These are phyloP conservation scores for Pseudogymnoascus verrucosus DNA, from an alignment of 2,329 filamentous ascomycete species.

Conservation along the genomic window DNA sequence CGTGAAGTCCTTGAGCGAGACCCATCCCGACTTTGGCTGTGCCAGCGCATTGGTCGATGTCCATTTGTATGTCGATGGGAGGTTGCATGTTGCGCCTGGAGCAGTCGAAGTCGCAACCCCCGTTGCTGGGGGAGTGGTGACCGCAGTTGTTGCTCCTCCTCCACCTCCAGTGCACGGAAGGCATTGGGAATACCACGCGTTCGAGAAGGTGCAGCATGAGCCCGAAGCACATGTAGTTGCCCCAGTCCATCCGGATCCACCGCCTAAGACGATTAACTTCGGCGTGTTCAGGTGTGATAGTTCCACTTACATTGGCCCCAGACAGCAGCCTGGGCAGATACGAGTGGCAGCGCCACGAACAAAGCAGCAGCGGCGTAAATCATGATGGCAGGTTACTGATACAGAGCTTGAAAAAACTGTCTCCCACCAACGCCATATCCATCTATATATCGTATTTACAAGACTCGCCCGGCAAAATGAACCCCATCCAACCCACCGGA, in stretches of 20 bases:
- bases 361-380: background rate
- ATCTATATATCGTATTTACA: background rate
- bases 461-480: background rate
- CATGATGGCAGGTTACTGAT: background rate
- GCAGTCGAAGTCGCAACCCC: too few relatives aligned
- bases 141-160: too few relatives aligned
- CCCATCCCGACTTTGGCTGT: conserved; percentile 45
- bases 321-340: conserved; percentile 1
- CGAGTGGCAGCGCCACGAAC: conserved; percentile 7
- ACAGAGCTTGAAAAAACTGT: background rate
- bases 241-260: too few relatives aligned
- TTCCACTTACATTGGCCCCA: too few relatives aligned
- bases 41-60: conserved; percentile 44
- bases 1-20: conserved; percentile 57
- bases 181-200: too few relatives aligned
- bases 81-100: conserved; percentile 31
- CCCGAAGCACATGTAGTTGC: too few relatives aligned
- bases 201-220: too few relatives aligned
- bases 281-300: too few relatives aligned
- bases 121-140: too few relatives aligned
- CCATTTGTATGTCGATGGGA: conserved; percentile 50
- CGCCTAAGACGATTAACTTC: too few relatives aligned
- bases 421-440: background rate
- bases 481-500: background rate
- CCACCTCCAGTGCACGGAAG: too few relatives aligned